Conservation (phyloP, 2,329 filamentous ascomycete genomes). For the Venturia nashicola region DNA sequence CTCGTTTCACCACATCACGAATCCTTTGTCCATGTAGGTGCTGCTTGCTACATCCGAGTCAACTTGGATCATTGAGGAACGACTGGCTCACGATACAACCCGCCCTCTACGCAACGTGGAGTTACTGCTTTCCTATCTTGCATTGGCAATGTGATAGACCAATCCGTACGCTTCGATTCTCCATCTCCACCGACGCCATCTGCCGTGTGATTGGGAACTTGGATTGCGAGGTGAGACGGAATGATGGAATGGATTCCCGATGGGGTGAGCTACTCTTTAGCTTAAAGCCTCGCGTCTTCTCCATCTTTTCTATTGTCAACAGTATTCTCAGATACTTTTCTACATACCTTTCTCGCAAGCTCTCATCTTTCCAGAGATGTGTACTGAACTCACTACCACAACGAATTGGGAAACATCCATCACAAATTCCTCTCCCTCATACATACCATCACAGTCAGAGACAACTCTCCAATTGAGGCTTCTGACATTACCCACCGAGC, state of each 20-base stretch:
- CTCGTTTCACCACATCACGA: not conserved
- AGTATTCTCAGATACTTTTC: too few relatives aligned
- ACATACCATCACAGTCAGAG: too few relatives aligned
- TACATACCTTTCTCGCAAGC: not conserved
- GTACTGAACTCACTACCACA: not conserved
- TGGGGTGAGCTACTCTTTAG: not conserved
- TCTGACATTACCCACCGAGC: not conserved
- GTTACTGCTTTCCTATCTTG: not conserved
- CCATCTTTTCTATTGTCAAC: not conserved
- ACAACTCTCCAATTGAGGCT: not conserved
- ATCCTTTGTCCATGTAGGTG: not conserved
- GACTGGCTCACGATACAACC: not conserved
- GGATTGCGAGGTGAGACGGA: not conserved
- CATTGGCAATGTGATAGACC: not conserved
- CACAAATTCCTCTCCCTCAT: not conserved
- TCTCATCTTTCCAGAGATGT: not conserved
- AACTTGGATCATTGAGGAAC: not conserved
- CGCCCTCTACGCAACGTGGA: not conserved
- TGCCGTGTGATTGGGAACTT: not conserved
- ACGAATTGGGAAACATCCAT: not conserved
- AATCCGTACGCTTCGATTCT: not conserved
- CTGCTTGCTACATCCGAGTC: not conserved
- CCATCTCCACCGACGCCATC: not conserved
- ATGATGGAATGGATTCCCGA: not conserved
- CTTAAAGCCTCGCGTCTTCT: not conserved